Evolutionary conservation across 1,139 yeast genomes (phyloP), one percentile per base, ranked within the genome.

Genomic region (Wickerhamomyces sp.): DNA sequence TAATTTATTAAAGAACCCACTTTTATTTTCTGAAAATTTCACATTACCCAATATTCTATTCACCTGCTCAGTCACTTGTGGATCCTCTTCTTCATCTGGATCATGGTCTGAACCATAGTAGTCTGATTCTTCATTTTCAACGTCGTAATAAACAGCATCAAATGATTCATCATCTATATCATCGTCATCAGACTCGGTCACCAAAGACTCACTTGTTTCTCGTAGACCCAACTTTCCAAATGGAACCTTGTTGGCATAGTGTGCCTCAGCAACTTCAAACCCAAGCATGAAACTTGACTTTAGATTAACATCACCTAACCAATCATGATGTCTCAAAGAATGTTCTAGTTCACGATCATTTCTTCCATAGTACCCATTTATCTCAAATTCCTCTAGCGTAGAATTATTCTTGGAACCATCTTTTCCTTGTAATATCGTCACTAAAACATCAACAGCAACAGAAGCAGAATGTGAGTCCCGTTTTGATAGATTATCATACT

Each of bases 301-400:
- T 9, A 49, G 40, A 13, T 48, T 51, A n/a, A 53, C 35, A 14
- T 45, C 47, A 6, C 44, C 39, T 13, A 47, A 36, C 7, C 47
- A 42, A 4, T 51, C 41, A 11, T 33, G 42, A 42, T 55, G 58
- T 15, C 58, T 48, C n/a, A 55, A 26, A 7, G 42, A 45, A 42
- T 55, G 52, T 30, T 55, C 58, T 27, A 50, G 37, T 27, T 44
- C 41, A 34, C 56, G 47, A 43, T 56, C 60, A 4, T 39, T 14
- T 27, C 33, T 33, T 13, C 60, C 60, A 49, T 53, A 51, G 6
- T 45, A 42, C 2, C 57, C 58, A 41, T 53, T 56, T 23, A 56
- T 9, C 36, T 54, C 59, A 10, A 54, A 27, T 27, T 41, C 43
- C 11, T 42, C 37, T 13, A 53, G 34, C 1, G 10, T 27, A 4